Evolutionary conservation across 768 basidiomycete species (phyloP).

Genomic region (Boletus speciosus): DNA sequence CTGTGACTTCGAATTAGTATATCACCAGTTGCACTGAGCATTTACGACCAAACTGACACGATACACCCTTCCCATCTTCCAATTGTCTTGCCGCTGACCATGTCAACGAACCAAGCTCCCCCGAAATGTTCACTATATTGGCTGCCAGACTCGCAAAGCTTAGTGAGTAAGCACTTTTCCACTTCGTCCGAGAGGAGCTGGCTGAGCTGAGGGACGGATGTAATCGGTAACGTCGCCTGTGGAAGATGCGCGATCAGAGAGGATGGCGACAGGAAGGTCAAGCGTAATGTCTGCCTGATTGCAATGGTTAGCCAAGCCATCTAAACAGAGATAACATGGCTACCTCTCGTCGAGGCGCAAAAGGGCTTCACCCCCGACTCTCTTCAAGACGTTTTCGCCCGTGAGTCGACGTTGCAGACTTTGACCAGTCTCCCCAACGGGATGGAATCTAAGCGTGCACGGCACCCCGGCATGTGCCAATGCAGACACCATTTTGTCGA

Average conservation of each 20-base stretch:
- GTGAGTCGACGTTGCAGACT: slow-evolving; percentile 49
- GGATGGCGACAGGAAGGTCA: slow-evolving; percentile 76
- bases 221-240: slow-evolving; percentile 70
- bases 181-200: slow-evolving; percentile 78
- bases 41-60: slow-evolving; percentile 47
- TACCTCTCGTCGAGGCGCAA: slow-evolving; percentile 70
- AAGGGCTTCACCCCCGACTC: slow-evolving; percentile 67
- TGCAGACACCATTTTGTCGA: slow-evolving; percentile 47
- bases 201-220: slow-evolving; percentile 71
- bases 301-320: background rate
- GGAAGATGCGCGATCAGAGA: slow-evolving; percentile 73
- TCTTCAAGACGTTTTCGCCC: slow-evolving; percentile 37
- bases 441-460: slow-evolving; percentile 53
- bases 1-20: slow-evolving; percentile 34
- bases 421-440: slow-evolving; percentile 65
- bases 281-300: slow-evolving; percentile 66
- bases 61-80: slow-evolving; percentile 80
- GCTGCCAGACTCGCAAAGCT: slow-evolving; percentile 66
- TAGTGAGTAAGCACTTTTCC: slow-evolving; percentile 61
- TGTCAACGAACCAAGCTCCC: slow-evolving; percentile 77
- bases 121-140: slow-evolving; percentile 47
- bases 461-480: slow-evolving; percentile 53
- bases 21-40: background rate
- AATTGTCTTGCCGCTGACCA: slow-evolving; percentile 57
- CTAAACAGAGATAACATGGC: slow-evolving; percentile 1